phyloP scores from a whole-genome alignment of 305 asterid genomes.

The Solanum hybrid region DNA sequence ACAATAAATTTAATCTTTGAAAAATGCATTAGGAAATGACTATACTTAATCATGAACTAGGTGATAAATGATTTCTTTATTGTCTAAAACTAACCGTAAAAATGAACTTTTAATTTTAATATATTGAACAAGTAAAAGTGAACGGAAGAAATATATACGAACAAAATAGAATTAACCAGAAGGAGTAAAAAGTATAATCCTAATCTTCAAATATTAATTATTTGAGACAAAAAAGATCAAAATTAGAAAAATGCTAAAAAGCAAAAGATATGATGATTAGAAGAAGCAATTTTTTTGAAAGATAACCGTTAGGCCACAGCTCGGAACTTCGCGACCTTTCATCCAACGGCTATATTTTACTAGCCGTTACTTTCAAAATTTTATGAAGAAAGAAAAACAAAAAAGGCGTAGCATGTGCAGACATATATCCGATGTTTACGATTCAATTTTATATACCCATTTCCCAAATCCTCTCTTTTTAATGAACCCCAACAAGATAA shows the following conservation, averaged over 20 bases:
- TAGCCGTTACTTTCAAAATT: constrained; percentile 79
- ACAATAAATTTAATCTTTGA: not conserved
- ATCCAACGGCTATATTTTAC: constrained; percentile 44
- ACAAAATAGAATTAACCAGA: not conserved
- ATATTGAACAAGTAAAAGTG: not conserved
- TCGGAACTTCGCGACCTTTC: constrained; percentile 28
- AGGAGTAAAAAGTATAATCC: not conserved
- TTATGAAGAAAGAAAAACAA: not conserved
- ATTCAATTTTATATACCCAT: constrained; percentile 8
- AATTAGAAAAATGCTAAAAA: not conserved
- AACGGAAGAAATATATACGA: not conserved
- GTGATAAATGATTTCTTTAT: not conserved
- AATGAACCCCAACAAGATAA: constrained; percentile 4
- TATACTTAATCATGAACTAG: not conserved
- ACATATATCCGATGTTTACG: constrained; percentile 45
- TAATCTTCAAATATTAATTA: too few relatives aligned
- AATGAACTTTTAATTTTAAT: not conserved
- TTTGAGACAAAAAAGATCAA: not conserved
- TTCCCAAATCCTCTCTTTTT: not conserved
- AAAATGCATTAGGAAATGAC: not conserved
- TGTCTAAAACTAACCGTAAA: not conserved
- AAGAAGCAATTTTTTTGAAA: not conserved
- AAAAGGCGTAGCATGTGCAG: constrained; percentile 1
- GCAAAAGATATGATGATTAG: not conserved
- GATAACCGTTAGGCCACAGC: constrained; percentile 30